Conservation (phyloP, 345 rosid genomes). For the Aquilaria yunnanensis region DNA sequence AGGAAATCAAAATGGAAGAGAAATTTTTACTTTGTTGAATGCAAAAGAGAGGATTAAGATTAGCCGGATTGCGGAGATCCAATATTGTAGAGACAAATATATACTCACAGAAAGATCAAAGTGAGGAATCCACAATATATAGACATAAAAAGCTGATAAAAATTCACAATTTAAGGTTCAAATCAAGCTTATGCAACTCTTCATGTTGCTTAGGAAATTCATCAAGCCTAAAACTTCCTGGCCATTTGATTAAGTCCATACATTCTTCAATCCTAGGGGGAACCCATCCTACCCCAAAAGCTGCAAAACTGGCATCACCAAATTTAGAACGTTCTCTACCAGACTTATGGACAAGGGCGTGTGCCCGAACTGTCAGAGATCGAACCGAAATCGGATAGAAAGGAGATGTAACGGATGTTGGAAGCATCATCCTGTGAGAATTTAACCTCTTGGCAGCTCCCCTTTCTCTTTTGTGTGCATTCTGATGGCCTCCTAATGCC, state of each 20-base stretch:
- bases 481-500: conserved; percentile 48
- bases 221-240: conserved; percentile 34
- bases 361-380: conserved; percentile 36
- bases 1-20: no score
- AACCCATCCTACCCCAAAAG: conserved; percentile 16
- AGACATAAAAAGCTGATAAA: neutral
- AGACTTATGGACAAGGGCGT: conserved; percentile 32
- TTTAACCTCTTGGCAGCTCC: conserved; percentile 31
- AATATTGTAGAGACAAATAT: no score
- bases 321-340: conserved; percentile 23
- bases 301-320: conserved; percentile 9
- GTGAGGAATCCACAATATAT: no score
- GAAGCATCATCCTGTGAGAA: conserved; percentile 32
- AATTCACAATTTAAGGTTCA: conserved; percentile 29
- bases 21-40: no score
- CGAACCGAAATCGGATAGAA: conserved; percentile 15
- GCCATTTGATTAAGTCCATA: conserved; percentile 26
- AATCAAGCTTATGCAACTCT: conserved; percentile 26
- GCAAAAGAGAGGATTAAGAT: no score
- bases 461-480: conserved; percentile 45
- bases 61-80: no score
- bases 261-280: conserved; percentile 21
- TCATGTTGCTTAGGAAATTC: conserved; percentile 15
- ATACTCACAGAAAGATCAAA: no score
- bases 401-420: conserved; percentile 18